Conservation (phyloP, 768 basidiomycete genomes). For the Zangia roseola region DNA sequence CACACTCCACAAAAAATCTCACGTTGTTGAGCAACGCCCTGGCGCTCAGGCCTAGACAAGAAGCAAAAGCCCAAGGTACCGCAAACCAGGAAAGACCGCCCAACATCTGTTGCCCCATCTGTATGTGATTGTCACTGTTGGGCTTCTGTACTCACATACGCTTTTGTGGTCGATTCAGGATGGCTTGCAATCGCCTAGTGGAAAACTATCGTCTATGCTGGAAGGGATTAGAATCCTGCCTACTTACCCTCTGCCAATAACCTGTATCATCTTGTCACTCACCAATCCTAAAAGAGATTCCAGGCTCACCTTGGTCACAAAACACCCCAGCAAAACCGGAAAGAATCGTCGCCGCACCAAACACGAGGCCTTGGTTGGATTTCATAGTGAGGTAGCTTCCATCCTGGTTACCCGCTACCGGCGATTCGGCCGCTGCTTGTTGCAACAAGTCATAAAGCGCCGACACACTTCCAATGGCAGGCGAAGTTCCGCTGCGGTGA, state of each 20-base stretch:
- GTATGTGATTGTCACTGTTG: too few species aligned
- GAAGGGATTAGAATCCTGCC: background rate
- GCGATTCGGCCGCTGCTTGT: constrained; percentile 42
- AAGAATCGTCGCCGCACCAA: constrained; percentile 38
- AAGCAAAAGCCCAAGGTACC: constrained; percentile 52
- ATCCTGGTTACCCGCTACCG: constrained; percentile 47
- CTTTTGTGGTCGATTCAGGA: constrained; percentile 49
- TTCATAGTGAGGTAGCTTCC: constrained; percentile 60
- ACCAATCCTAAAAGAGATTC: background rate
- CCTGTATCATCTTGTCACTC: too few species aligned
- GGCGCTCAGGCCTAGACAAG: constrained; percentile 45
- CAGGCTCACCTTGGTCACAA: constrained; percentile 45
- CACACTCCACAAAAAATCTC: background rate
- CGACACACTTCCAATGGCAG: constrained; percentile 38
- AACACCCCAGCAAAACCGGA: constrained; percentile 49
- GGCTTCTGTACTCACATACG: constrained; percentile 37
- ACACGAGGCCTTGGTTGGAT: constrained; percentile 45
- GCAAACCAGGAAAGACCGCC: constrained; percentile 60
- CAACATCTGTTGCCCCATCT: constrained; percentile 38
- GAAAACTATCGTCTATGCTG: background rate
- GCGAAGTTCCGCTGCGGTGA: constrained; percentile 34
- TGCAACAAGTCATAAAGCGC: constrained; percentile 47
- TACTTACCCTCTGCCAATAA: constrained; percentile 51
- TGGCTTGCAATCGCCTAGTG: constrained; percentile 49
- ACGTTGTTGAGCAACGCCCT: constrained; percentile 35